These are phyloP conservation scores for Vaccinium myrtillus DNA, from an alignment of 148 eudicot species.

Conservation along the genomic window DNA sequence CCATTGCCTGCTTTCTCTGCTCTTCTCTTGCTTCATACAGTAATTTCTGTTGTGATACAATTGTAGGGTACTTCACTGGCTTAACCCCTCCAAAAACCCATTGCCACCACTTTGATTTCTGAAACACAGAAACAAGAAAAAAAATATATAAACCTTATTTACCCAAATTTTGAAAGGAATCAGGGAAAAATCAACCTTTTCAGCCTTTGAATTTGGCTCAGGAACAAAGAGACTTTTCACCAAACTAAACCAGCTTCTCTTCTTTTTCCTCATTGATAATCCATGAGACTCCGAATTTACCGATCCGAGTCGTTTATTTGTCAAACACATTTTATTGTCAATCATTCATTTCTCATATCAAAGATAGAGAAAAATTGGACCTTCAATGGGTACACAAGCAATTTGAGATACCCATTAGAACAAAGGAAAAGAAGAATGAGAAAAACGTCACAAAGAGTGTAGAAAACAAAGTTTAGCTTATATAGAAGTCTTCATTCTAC, in stretches of 20 bases:
- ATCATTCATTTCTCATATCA: not conserved
- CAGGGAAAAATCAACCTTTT: constrained; percentile 41
- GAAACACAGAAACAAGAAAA: constrained; percentile 9
- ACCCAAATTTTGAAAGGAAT: not conserved
- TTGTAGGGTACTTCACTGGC: constrained; percentile 34
- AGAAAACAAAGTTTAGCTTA: not conserved
- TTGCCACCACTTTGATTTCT: constrained; percentile 53
- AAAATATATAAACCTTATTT: not conserved
- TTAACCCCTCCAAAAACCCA: constrained; percentile 54
- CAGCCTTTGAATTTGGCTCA: constrained; percentile 45
- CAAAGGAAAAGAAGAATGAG: not conserved
- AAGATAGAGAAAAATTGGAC: not conserved
- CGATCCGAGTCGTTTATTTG: constrained; percentile 2
- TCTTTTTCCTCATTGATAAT: constrained; percentile 63
- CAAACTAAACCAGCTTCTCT: constrained; percentile 48
- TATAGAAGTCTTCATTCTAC: not conserved
- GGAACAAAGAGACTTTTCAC: constrained; percentile 61
- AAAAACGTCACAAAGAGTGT: not conserved
- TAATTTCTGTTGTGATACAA: constrained; percentile 35
- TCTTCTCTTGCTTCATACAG: constrained; percentile 60
- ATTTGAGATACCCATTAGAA: not conserved
- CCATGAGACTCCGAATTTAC: constrained; percentile 19
- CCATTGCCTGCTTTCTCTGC: constrained; percentile 69
- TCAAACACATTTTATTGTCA: constrained; percentile 4
- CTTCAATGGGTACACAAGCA: not conserved